phyloP scores from a whole-genome alignment of 257 asterid genomes.

The Solanum rostratum region DNA sequence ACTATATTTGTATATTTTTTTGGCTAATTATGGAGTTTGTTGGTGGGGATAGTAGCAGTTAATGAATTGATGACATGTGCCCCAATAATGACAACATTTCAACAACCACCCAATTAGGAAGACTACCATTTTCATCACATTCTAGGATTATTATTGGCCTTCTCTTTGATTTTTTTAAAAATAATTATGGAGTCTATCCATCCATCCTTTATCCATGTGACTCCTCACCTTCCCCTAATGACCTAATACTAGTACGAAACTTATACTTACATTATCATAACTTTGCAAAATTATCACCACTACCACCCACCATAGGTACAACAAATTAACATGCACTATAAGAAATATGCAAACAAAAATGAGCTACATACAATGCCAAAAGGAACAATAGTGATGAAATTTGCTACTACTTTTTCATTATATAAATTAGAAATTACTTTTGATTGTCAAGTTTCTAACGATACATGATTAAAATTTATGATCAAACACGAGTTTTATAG shows the following conservation, averaged over 20 bases:
- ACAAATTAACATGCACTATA: neutral
- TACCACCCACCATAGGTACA: neutral
- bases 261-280: neutral
- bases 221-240: neutral
- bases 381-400: neutral
- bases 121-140: slow-evolving; percentile 1
- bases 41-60: slow-evolving; percentile 29
- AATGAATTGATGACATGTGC: slow-evolving; percentile 36
- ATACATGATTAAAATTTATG: neutral
- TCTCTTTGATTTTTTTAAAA: neutral
- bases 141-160: neutral
- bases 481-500: neutral
- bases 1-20: neutral
- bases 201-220: slow-evolving; percentile 7
- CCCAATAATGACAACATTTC: slow-evolving; percentile 36
- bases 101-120: slow-evolving; percentile 15
- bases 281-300: neutral
- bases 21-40: slow-evolving; percentile 27
- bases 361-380: neutral
- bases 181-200: neutral
- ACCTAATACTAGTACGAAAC: neutral
- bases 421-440: neutral
- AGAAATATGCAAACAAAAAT: neutral
- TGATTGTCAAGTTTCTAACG: neutral
- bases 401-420: neutral